Evolutionary conservation across 371 early-diverging fungal species (phyloP).

Genomic region (Circinella minor): DNA sequence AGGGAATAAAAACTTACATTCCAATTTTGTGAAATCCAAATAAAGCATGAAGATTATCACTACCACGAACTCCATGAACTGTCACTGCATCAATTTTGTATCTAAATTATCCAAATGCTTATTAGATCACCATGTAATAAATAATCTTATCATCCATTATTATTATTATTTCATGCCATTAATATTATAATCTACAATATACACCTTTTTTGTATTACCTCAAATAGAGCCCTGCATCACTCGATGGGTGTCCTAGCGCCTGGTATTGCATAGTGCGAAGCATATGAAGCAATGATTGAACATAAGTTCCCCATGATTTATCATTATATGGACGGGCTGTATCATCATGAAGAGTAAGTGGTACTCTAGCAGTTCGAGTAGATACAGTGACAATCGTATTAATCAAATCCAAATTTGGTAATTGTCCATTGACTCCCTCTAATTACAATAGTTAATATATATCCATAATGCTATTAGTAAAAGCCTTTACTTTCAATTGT

Average conservation of each 20-base stretch:
- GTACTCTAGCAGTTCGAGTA: constrained; percentile 51
- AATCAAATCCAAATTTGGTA: constrained; percentile 92
- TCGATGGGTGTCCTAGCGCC: constrained; percentile 72
- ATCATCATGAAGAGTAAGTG: constrained; percentile 49
- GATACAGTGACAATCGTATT: constrained; percentile 72
- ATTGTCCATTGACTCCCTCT: constrained; percentile 93
- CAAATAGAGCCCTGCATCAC: constrained; percentile 76
- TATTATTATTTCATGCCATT: not conserved
- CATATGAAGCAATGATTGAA: constrained; percentile 56
- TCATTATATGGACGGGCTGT: constrained; percentile 21
- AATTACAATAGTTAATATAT: constrained; percentile 1
- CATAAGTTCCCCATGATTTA: constrained; percentile 30
- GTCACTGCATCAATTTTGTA: constrained; percentile 89
- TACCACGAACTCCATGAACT: constrained; percentile 61
- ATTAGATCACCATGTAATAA: not conserved
- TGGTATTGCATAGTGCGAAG: constrained; percentile 69
- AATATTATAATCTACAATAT: not conserved
- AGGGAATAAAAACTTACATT: constrained; percentile 50
- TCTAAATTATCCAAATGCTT: constrained; percentile 32
- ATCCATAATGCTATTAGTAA: too few relatives aligned
- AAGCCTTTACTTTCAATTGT: not conserved
- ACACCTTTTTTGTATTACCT: constrained; percentile 30
- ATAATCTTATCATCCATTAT: too few relatives aligned
- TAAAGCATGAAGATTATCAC: constrained; percentile 37
- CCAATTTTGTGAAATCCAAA: constrained; percentile 66